Evolutionary conservation across 2,329 filamentous ascomycete species (phyloP).

Genomic region (Aciculosporium take): DNA sequence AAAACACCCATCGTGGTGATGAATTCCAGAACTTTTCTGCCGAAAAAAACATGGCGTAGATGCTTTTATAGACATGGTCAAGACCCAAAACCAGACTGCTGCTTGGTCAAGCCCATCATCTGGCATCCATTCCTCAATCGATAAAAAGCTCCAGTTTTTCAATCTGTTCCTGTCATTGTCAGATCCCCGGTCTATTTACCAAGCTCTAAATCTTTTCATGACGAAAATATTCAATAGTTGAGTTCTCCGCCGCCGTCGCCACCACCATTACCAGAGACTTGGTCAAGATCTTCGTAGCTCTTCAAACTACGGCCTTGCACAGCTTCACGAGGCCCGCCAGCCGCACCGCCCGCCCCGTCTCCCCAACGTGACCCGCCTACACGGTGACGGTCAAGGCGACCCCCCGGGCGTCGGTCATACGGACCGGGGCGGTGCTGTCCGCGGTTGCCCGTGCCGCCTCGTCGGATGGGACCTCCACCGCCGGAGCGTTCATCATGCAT

Average conservation of each 20-base stretch:
- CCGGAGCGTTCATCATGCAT: conserved; percentile 42
- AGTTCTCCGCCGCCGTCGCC: conserved; percentile 68
- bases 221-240: conserved; percentile 51
- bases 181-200: conserved; percentile 11
- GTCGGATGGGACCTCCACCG: conserved; percentile 49
- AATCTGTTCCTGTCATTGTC: neutral
- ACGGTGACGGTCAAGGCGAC: conserved; percentile 37
- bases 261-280: conserved; percentile 57
- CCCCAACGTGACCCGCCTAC: conserved; percentile 48
- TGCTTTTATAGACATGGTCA: neutral
- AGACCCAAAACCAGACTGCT: neutral
- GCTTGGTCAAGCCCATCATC: neutral
- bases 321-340: conserved; percentile 76
- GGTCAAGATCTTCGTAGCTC: conserved; percentile 95
- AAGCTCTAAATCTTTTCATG: neutral
- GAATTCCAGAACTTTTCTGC: neutral
- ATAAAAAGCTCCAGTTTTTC: neutral
- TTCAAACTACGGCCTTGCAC: conserved; percentile 86
- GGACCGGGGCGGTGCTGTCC: conserved; percentile 53
- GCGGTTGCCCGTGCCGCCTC: conserved; percentile 40
- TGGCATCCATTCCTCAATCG: neutral
- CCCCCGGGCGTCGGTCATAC: conserved; percentile 56
- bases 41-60: neutral
- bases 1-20: neutral
- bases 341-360: conserved; percentile 60